Base-by-base conservation (phyloP, 2,329 filamentous ascomycete genomes). In the Exophiala calicioides region DNA sequence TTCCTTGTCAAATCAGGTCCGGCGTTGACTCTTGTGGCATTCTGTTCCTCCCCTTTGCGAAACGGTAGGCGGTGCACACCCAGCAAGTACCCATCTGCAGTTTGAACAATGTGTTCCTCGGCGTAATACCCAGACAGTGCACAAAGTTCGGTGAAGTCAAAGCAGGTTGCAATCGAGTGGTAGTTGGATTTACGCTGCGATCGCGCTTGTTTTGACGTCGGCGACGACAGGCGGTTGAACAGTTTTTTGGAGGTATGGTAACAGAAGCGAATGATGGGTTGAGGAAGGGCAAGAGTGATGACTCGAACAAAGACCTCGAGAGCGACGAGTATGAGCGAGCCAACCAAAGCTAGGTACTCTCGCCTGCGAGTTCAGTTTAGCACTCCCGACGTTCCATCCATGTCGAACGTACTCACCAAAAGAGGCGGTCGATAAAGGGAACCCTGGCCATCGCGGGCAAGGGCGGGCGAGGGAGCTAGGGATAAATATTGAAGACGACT, bases 21-120 rank as follows among this genome's bases (percentile, higher is more conserved):
- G 0, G 86, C 86, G 64, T 96, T 96, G 60, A 95, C 86, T 54
- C 81, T 80, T 43, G 77, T 71, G n/a, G 82, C 80, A 20, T 15
- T 43, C 6, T 50, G 34, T 20, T 59, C 57, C 13, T 50, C 47
- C 9, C 88, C 89, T 59, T 82, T 86, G 48, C 79, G 81, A 80
- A 86, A 94, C 15, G 87, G 88, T 35, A 98, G 71, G 5, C 93
- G 81, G 67, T 98, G 93, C 47, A 97, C 70, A 6, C 91, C 91
- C 12, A 98, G 79, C 33, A 98, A 75, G 64, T 94, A 98, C 12
- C 93, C 93, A 73, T 98, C 93, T 52, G 82, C 84, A 2, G 93
- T 98, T 68, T 95, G 90, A 8, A 95, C 87, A 38, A 98, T 85
- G 66, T 98, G 93, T 69, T 98, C 93, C 66, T 98, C 93, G 4